Conservation (phyloP, 345 rosid genomes). For the Lepidium aucheri region DNA sequence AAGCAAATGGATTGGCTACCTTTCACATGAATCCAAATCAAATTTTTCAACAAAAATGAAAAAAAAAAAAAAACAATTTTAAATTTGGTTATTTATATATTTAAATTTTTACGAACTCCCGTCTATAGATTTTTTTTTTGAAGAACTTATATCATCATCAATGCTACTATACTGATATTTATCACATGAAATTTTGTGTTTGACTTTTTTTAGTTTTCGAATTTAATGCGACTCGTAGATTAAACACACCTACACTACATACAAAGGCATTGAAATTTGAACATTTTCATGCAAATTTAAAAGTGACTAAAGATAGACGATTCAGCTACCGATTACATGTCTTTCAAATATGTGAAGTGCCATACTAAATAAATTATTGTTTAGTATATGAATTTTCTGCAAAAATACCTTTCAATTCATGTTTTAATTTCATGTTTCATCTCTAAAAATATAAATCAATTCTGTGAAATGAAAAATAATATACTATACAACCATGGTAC, state of each 20-base stretch:
- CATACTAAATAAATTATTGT: no score
- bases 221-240: slow-evolving; percentile 16
- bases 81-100: neutral
- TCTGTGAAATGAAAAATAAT: no score
- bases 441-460: no score
- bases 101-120: neutral
- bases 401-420: no score
- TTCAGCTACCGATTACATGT: slow-evolving; percentile 1
- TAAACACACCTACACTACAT: neutral
- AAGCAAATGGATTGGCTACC: slow-evolving; percentile 19
- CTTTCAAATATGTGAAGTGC: no score
- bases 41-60: no score
- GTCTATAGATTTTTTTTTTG: no score
- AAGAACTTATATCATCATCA: no score
- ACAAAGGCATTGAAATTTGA: neutral
- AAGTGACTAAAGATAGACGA: neutral
- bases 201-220: slow-evolving; percentile 1
- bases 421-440: no score
- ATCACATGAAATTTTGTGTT: slow-evolving; percentile 22
- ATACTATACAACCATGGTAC: no score
- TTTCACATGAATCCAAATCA: slow-evolving; percentile 21
- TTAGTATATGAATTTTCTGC: no score
- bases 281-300: neutral
- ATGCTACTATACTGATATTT: slow-evolving; percentile 5
- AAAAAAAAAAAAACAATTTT: no score